A percentile compares a stretch with the other conserved stretches of the same genome.
Conservation (phyloP, 768 basidiomycete genomes). For the Coprinopsis sp. region DNA sequence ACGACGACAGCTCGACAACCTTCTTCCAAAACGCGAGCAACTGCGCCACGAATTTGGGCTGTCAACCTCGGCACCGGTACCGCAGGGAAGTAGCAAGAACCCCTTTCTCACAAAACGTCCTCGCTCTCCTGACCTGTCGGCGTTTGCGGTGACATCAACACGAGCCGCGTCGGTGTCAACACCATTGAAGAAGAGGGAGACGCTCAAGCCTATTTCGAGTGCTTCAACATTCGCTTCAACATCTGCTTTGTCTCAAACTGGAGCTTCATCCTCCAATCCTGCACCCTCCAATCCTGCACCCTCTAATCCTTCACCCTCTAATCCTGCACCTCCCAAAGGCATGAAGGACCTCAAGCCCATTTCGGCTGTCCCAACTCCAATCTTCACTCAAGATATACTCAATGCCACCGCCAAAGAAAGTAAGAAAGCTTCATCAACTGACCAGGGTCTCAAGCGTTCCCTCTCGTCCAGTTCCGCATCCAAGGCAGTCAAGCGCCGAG, state of each 20-base stretch:
- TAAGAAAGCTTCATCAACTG: neutral
- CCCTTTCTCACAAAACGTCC: slow-evolving; percentile 2
- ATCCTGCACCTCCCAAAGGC: neutral
- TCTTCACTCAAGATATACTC: slow-evolving; percentile 12
- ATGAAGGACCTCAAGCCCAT: slow-evolving; percentile 9
- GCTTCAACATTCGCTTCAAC: too few relatives aligned
- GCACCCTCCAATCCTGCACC: too few relatives aligned
- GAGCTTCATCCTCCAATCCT: too few relatives aligned
- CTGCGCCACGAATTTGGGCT: slow-evolving; percentile 4
- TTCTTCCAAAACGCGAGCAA: slow-evolving; percentile 2
- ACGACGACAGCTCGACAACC: slow-evolving; percentile 3
- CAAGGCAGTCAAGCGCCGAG: neutral
- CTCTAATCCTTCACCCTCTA: too few relatives aligned
- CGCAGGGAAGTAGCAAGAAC: slow-evolving; percentile 1
- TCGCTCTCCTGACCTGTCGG: neutral
- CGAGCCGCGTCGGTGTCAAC: too few relatives aligned
- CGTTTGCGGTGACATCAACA: too few relatives aligned
- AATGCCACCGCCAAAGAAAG: slow-evolving; percentile 1
- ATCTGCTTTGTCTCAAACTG: too few relatives aligned
- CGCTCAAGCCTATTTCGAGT: too few relatives aligned
- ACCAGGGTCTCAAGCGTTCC: neutral
- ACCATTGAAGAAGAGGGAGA: too few relatives aligned
- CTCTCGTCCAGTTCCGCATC: neutral
- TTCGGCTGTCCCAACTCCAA: slow-evolving; percentile 9
- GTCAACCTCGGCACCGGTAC: neutral